A percentile compares a stretch with the other conserved stretches of the same genome.
Evolutionary conservation across 2,329 filamentous ascomycete species (phyloP).

Genomic region (Diaporthe capsici): DNA sequence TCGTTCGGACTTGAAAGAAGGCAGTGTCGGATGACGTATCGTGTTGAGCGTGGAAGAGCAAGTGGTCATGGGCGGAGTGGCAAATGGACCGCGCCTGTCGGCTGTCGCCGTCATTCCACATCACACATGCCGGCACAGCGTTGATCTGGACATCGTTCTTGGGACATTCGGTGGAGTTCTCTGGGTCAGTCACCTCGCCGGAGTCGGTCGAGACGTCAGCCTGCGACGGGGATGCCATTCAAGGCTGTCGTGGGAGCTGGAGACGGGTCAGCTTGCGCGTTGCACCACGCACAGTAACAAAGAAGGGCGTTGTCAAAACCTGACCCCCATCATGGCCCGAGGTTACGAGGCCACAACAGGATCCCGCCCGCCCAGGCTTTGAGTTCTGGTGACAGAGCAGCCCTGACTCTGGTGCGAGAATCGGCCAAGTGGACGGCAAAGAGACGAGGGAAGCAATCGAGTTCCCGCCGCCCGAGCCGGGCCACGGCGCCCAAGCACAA

Average conservation of each 20-base stretch:
- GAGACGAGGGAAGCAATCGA: neutral
- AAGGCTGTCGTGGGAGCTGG: neutral
- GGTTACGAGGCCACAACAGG: neutral
- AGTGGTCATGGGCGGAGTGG: neutral
- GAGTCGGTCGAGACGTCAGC: neutral
- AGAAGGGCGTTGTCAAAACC: slow-evolving; percentile 16
- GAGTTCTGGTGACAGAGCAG: slow-evolving; percentile 34
- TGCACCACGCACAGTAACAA: neutral
- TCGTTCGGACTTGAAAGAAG: neutral
- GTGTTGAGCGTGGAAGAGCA: neutral
- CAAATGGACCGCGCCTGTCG: neutral
- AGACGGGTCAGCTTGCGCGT: neutral
- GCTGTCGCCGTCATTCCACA: neutral
- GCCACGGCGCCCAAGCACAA: slow-evolving; percentile 7
- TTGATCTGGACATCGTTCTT: neutral
- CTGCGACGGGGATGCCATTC: neutral
- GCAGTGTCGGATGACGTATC: neutral
- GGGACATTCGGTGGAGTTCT: neutral
- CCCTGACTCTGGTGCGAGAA: slow-evolving; percentile 38
- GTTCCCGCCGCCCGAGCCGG: slow-evolving; percentile 38
- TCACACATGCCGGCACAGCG: neutral
- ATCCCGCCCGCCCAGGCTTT: slow-evolving; percentile 39
- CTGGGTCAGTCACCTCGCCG: neutral
- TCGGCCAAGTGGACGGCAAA: slow-evolving; percentile 27
- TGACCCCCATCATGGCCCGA: slow-evolving; percentile 29